Percentiles rank a stretch among this genome's conserved stretches.
phyloP scores from a whole-genome alignment of 2,329 filamentous ascomycete genomes.

The Penicillium psychrosexuale region DNA sequence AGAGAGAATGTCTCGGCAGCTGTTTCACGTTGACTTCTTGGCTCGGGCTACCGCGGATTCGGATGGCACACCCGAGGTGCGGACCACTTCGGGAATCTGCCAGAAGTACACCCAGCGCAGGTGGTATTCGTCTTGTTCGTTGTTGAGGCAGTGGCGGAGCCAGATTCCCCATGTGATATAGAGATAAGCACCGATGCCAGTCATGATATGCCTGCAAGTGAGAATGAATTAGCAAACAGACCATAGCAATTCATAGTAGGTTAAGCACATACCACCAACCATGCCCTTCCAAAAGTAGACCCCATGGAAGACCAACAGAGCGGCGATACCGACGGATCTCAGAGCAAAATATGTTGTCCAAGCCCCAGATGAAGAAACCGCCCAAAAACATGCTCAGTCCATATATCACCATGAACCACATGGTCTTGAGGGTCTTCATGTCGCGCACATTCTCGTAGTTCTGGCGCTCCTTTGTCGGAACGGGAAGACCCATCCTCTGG shows the following conservation, averaged over 20 bases:
- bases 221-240: conserved; percentile 13
- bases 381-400: conserved; percentile 69
- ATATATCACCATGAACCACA: conserved; percentile 72
- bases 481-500: conserved; percentile 35
- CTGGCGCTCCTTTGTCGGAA: conserved; percentile 45
- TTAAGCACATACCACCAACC: conserved; percentile 61
- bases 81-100: conserved; percentile 55
- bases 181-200: conserved; percentile 76
- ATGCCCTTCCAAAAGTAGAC: conserved; percentile 69
- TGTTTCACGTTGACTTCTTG: conserved; percentile 30
- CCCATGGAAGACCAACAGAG: conserved; percentile 72
- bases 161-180: conserved; percentile 83
- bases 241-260: not conserved
- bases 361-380: conserved; percentile 72
- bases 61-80: conserved; percentile 13
- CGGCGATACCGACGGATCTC: conserved; percentile 64
- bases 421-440: conserved; percentile 57
- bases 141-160: conserved; percentile 73
- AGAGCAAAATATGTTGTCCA: conserved; percentile 75
- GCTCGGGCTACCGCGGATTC: conserved; percentile 20
- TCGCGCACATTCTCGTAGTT: conserved; percentile 56
- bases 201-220: conserved; percentile 67
- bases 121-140: conserved; percentile 67
- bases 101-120: conserved; percentile 66
- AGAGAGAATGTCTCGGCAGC: conserved; percentile 1